Base-by-base conservation (phyloP, 2,329 filamentous ascomycete genomes). In the Calonectria pauciramosa region DNA sequence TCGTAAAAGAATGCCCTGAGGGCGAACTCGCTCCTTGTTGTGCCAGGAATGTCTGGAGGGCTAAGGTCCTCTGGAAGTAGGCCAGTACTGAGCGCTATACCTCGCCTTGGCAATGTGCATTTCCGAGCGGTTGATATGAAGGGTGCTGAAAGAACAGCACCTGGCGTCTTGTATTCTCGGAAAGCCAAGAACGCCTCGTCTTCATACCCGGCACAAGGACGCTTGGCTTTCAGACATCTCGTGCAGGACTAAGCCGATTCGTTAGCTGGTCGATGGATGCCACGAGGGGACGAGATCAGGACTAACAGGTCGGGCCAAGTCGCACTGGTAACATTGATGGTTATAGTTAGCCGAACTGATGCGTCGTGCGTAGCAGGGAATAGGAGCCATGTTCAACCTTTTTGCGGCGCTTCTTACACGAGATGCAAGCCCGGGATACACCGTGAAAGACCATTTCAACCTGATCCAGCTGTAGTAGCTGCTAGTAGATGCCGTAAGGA, bases 1-100 rank as follows among this genome's bases (percentile, higher is more conserved):
- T 69, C 67, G n/a, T 59, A 69, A 23, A 69, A 60, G 38, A 69
- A 69, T 18, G 67, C 51, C n/a, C 67, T 41, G 18, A 69, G 23
- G 6, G 49, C 49, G 8, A 47, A 49, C 18, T 54, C 51, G 23
- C 41, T 30, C 1, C 51, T 41, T 16, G 54, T 38, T 49, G 67
- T 34, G 18, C 30, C 28, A 18, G 67, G n/a, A 26, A 41, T 56
- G 5, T 69, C 67, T 23, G 51, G 51, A 47, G 67, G 51, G 36
- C 14, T 41, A 11, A 56, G 8, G 14, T 56, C 44, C 11, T 69
- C 38, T 32, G 38, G 49, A 11, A 60, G 23, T 1, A 49, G 1
- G 10, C 49, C 52, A n/a, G 54, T 41, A 28, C 34, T 30, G 8
- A 30, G 67, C 16, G 34, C 9, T 0, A 26, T 28, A 26, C 14